phyloP scores from a whole-genome alignment of 495 filamentous ascomycete species.

The Aspergillus mulundensis region DNA sequence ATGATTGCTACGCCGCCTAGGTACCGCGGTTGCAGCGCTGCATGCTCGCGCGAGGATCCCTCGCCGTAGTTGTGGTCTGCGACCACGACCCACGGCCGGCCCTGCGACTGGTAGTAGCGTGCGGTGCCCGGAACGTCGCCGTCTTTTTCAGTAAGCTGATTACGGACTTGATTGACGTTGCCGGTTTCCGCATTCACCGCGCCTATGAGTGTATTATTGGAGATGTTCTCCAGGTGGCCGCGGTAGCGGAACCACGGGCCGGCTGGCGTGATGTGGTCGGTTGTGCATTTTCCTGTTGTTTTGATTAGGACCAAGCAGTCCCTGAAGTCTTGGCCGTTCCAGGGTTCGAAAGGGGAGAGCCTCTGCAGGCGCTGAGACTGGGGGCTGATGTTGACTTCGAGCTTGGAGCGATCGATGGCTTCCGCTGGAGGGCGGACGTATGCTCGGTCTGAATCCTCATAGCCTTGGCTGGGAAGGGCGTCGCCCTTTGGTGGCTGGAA shows the following conservation, averaged over 20 bases:
- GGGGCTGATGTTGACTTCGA: conserved; percentile 73
- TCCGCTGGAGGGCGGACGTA: conserved; percentile 38
- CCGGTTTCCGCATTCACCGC: conserved; percentile 83
- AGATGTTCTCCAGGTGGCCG: conserved; percentile 94
- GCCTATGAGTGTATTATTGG: conserved; percentile 94
- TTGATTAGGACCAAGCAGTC: conserved; percentile 87
- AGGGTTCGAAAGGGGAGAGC: conserved; percentile 69
- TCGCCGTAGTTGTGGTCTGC: conserved; percentile 97
- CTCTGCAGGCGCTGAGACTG: conserved; percentile 80
- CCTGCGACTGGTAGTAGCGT: conserved; percentile 86
- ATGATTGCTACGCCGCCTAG: conserved; percentile 89
- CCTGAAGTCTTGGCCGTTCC: conserved; percentile 78
- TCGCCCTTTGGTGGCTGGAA: conserved; percentile 39
- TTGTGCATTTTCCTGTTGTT: conserved; percentile 87
- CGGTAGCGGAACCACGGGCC: conserved; percentile 95
- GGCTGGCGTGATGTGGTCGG: conserved; percentile 88
- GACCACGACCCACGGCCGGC: conserved; percentile 84
- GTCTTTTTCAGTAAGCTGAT: conserved; percentile 65
- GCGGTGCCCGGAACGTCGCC: conserved; percentile 31
- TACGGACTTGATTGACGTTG: conserved; percentile 87
- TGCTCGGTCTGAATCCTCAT: too few species aligned
- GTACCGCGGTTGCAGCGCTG: conserved; percentile 85
- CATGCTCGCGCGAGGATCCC: conserved; percentile 89
- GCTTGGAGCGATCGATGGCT: conserved; percentile 50
- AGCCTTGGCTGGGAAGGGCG: too few species aligned